These are phyloP conservation scores for Graphilbum fragrans DNA, from an alignment of 2,329 filamentous ascomycete species.

Conservation along the genomic window DNA sequence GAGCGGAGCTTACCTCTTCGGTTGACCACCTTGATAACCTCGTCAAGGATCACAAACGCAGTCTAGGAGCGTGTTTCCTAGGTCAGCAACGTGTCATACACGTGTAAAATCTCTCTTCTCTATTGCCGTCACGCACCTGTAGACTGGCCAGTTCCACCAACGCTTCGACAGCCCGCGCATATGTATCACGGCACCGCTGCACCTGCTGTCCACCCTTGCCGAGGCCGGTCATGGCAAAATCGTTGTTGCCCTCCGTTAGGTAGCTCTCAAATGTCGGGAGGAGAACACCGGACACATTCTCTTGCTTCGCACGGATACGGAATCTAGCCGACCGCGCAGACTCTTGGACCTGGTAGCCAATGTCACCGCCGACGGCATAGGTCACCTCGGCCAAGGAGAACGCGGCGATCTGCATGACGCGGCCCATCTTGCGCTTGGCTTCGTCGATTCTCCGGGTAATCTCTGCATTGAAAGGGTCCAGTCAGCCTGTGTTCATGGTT, in stretches of 20 bases:
- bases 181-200: conserved; percentile 88
- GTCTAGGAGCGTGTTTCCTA: conserved; percentile 54
- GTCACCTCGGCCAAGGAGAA: conserved; percentile 97
- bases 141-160: conserved; percentile 89
- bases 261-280: conserved; percentile 90
- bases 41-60: conserved; percentile 93
- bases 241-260: conserved; percentile 77
- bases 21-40: conserved; percentile 99
- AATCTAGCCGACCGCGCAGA: conserved; percentile 89
- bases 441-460: conserved; percentile 97
- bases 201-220: conserved; percentile 97
- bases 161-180: conserved; percentile 89
- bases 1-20: conserved; percentile 55
- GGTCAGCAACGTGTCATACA: too few relatives aligned
- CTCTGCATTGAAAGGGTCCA: conserved; percentile 36
- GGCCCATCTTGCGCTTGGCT: conserved; percentile 97
- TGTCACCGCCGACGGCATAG: conserved; percentile 90
- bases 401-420: conserved; percentile 97
- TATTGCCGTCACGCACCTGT: conserved; percentile 38
- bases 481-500: neutral
- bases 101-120: too few relatives aligned
- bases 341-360: conserved; percentile 95
- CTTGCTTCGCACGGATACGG: conserved; percentile 86
- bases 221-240: conserved; percentile 90
- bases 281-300: conserved; percentile 96